These are phyloP conservation scores for Wallemia mellicola DNA, from an alignment of 1,284 basidiomycete species.

Conservation along the genomic window DNA sequence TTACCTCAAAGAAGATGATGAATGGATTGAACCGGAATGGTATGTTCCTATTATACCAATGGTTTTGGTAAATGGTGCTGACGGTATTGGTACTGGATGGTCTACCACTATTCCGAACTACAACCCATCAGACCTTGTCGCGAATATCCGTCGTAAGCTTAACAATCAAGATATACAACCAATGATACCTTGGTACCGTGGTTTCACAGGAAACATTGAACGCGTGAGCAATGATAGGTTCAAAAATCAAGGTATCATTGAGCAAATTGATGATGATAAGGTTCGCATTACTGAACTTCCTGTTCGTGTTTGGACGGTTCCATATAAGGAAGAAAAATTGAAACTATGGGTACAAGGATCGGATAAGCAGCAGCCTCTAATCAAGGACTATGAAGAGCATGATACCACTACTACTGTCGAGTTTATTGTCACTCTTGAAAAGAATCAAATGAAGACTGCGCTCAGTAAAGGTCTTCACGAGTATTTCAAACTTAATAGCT, in stretches of 20 bases:
- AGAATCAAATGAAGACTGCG: conserved; percentile 50
- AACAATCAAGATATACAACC: conserved; percentile 47
- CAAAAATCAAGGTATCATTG: conserved; percentile 44
- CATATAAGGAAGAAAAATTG: conserved; percentile 59
- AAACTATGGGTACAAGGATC: conserved; percentile 29
- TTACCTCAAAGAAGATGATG: conserved; percentile 63
- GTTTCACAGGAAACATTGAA: conserved; percentile 69
- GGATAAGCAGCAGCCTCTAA: conserved; percentile 29
- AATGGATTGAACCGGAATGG: conserved; percentile 72
- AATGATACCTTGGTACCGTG: conserved; percentile 94
- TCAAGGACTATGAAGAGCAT: conserved; percentile 72
- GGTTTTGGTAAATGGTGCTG: conserved; percentile 73
- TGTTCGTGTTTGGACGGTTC: conserved; percentile 79
- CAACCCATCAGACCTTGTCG: conserved; percentile 72
- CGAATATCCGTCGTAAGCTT: conserved; percentile 66
- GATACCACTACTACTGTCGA: conserved; percentile 80
- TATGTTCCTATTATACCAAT: conserved; percentile 76
- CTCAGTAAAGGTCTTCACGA: conserved; percentile 65
- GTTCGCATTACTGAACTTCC: conserved; percentile 89
- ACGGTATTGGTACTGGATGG: conserved; percentile 99
- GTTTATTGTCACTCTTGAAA: conserved; percentile 55
- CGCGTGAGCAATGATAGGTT: conserved; percentile 39
- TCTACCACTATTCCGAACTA: conserved; percentile 77
- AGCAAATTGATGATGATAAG: conserved; percentile 55
- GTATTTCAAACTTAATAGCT: conserved; percentile 63